Evolutionary conservation across 345 rosid genomes (phyloP).

Genomic region (Boechera divaricarpa): DNA sequence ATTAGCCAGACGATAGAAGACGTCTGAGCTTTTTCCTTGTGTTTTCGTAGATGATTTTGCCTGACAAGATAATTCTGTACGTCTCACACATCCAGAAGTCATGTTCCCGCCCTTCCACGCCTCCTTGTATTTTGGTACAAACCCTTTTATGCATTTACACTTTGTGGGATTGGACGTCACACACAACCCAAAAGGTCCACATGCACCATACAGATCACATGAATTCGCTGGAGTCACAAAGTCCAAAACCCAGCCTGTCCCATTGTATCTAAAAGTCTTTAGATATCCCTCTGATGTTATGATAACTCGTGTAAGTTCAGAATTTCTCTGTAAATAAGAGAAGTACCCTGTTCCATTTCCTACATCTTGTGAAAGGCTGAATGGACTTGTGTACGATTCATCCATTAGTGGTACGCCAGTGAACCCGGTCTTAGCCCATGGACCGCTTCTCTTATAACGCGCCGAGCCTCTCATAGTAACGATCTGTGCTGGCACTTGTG

Average conservation of each 20-base stretch:
- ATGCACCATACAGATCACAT: conserved; percentile 32
- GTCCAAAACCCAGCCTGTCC: conserved; percentile 30
- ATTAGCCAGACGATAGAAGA: conserved; percentile 17
- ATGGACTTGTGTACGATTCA: conserved; percentile 27
- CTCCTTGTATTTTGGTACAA: conserved; percentile 33
- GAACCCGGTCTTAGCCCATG: conserved; percentile 33
- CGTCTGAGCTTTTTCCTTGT: conserved; percentile 9
- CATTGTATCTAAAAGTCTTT: conserved; percentile 26
- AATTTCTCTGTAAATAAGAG: conserved; percentile 26
- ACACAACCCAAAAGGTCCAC: conserved; percentile 33
- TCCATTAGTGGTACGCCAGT: conserved; percentile 41
- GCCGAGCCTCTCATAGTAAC: conserved; percentile 25
- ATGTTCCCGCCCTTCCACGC: conserved; percentile 21
- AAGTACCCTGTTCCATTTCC: conserved; percentile 29
- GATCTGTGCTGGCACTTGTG: conserved; percentile 40
- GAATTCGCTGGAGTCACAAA: conserved; percentile 13
- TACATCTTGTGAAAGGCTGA: conserved; percentile 36
- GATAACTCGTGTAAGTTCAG: conserved; percentile 13
- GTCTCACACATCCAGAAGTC: conserved; percentile 22
- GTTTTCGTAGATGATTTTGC: conserved; percentile 2
- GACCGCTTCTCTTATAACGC: conserved; percentile 41
- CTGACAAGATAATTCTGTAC: conserved; percentile 18
- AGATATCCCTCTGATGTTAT: conserved; percentile 37
- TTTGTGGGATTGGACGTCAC: neutral
- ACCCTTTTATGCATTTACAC: conserved; percentile 32